phyloP scores from a whole-genome alignment of 208 protist species.

The Crithidia expoeki region DNA sequence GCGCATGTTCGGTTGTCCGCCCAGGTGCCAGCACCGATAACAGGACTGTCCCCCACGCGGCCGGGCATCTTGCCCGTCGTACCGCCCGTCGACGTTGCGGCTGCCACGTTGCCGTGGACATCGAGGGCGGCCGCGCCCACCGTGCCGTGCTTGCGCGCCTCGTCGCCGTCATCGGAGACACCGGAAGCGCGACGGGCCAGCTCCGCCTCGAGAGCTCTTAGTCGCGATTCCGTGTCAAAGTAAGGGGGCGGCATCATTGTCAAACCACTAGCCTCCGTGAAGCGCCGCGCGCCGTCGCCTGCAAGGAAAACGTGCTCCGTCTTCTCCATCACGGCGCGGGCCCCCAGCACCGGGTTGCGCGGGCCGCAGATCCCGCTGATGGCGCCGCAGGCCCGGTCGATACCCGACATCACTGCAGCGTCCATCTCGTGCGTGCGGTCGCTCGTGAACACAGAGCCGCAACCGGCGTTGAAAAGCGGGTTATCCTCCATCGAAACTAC shows the following conservation, averaged over 20 bases:
- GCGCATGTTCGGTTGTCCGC: conserved; percentile 37
- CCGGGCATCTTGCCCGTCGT: conserved; percentile 36
- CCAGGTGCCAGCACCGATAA: conserved; percentile 36
- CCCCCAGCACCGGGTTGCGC: conserved; percentile 35
- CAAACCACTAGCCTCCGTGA: conserved; percentile 17
- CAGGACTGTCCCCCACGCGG: conserved; percentile 32
- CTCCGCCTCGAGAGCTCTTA: conserved; percentile 30
- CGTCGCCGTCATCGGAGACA: conserved; percentile 10
- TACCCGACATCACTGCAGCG: conserved; percentile 33
- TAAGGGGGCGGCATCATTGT: conserved; percentile 25
- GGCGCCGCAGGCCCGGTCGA: conserved; percentile 30
- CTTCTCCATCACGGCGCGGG: conserved; percentile 34
- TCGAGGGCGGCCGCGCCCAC: conserved; percentile 32
- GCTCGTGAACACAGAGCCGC: conserved; percentile 36
- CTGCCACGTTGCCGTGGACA: conserved; percentile 28
- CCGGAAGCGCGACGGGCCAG: conserved; percentile 24
- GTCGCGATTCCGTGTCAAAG: conserved; percentile 31
- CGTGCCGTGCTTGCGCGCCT: conserved; percentile 28
- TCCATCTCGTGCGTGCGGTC: conserved; percentile 40
- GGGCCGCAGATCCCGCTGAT: conserved; percentile 34
- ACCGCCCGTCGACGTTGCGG: conserved; percentile 34
- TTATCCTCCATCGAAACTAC: conserved; percentile 37
- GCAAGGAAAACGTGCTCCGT: conserved; percentile 35
- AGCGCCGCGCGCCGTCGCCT: conserved; percentile 29
- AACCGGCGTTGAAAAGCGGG: conserved; percentile 36